Evolutionary conservation across 2,329 filamentous ascomycete species (phyloP).

Genomic region (Corniculantispora saksenae): DNA sequence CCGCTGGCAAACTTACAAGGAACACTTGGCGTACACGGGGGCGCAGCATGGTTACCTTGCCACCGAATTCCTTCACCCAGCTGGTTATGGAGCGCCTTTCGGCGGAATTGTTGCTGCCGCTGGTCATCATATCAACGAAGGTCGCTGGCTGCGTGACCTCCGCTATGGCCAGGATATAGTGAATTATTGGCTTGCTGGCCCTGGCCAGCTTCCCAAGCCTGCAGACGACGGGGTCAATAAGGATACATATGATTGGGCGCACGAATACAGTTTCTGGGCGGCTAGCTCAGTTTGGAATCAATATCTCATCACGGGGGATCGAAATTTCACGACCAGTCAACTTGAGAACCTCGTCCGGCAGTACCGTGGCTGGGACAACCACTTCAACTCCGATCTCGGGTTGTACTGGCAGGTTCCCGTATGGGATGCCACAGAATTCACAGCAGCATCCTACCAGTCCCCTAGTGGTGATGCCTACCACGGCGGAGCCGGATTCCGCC

Average conservation of each 20-base stretch:
- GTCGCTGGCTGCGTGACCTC: constrained; percentile 41
- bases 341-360: constrained; percentile 41
- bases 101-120: constrained; percentile 30
- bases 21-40: constrained; percentile 42
- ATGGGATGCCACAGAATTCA: constrained; percentile 46
- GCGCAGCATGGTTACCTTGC: constrained; percentile 43
- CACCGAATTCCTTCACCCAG: constrained; percentile 46
- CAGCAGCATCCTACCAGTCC: constrained; percentile 30
- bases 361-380: constrained; percentile 41
- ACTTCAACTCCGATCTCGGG: constrained; percentile 35
- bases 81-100: constrained; percentile 27
- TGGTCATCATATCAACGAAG: constrained; percentile 40
- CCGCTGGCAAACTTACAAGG: constrained; percentile 41
- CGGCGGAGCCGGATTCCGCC: constrained; percentile 44
- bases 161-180: constrained; percentile 39
- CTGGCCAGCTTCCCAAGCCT: constrained; percentile 24
- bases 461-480: constrained; percentile 29
- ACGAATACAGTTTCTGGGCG: constrained; percentile 28
- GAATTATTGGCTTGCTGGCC: constrained; percentile 26
- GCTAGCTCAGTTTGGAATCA: constrained; percentile 26
- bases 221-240: constrained; percentile 21
- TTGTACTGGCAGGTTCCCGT: constrained; percentile 45
- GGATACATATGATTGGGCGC: constrained; percentile 24
- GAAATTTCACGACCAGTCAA: constrained; percentile 37
- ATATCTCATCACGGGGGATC: constrained; percentile 40